Conservation (phyloP, 495 filamentous ascomycete genomes). For the Trichoderma erinaceum region DNA sequence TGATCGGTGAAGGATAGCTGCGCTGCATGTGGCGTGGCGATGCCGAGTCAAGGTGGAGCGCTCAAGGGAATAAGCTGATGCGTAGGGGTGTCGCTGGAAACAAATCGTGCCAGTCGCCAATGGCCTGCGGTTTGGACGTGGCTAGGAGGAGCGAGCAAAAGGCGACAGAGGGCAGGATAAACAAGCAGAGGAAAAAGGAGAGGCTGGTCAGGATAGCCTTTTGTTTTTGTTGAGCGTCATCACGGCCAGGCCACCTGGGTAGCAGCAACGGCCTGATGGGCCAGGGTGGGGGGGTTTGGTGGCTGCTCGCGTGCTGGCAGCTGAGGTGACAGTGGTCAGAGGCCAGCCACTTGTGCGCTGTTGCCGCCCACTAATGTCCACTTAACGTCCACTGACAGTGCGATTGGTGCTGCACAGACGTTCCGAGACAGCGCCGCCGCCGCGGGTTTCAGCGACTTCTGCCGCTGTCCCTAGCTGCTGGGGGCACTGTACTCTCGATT, state of each 20-base stretch:
- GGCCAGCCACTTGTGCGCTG: not conserved
- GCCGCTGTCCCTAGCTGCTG: not conserved
- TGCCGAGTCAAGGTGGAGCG: constrained; percentile 5
- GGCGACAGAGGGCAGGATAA: not conserved
- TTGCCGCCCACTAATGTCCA: not conserved
- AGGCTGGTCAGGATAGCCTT: not conserved
- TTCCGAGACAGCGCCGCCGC: constrained; percentile 3
- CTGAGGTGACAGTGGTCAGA: not conserved
- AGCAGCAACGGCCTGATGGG: not conserved
- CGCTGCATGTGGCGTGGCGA: not conserved
- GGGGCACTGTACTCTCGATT: not conserved
- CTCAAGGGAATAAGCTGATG: not conserved
- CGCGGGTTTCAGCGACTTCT: not conserved
- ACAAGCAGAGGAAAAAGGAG: not conserved
- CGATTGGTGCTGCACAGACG: not conserved
- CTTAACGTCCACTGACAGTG: not conserved
- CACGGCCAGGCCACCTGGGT: not conserved
- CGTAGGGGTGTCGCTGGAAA: not conserved
- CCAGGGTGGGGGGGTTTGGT: constrained; percentile 5
- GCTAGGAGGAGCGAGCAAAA: not conserved
- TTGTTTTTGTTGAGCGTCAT: constrained; percentile 12
- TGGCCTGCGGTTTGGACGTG: not conserved
- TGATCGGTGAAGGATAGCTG: constrained; percentile 5
- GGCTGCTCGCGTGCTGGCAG: constrained; percentile 8
- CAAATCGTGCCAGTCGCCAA: not conserved